Conservation (phyloP, 305 asterid species). For the Withania somnifera region DNA sequence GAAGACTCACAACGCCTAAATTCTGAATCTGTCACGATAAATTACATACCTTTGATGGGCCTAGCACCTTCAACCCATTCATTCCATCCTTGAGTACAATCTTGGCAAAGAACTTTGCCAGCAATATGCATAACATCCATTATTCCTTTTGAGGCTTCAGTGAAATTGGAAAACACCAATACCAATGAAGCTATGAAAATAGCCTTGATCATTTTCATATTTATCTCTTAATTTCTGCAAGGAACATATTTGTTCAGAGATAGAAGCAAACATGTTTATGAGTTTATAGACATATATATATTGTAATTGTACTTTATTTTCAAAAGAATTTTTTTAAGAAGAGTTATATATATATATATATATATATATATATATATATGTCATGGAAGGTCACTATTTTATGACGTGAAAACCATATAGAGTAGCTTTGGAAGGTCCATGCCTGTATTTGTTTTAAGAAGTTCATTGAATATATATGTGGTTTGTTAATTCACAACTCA, state of each 20-base stretch:
- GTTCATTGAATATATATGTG: neutral
- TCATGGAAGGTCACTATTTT: conserved; percentile 16
- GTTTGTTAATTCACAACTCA: neutral
- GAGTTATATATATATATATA: neutral
- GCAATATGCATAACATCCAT: conserved; percentile 40
- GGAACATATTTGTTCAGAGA: neutral
- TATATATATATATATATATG: too few relatives aligned
- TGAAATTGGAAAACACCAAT: conserved; percentile 5
- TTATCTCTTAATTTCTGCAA: neutral
- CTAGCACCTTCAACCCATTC: conserved; percentile 65
- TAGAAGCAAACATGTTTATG: neutral
- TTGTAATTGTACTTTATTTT: neutral
- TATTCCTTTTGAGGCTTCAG: conserved; percentile 3
- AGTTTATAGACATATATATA: neutral
- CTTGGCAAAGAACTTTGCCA: conserved; percentile 84
- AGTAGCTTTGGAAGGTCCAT: neutral
- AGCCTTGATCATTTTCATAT: conserved; percentile 12
- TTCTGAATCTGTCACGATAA: neutral
- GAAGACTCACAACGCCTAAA: neutral
- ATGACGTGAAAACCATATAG: conserved; percentile 20
- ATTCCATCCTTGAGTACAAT: conserved; percentile 57
- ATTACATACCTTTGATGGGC: conserved; percentile 51
- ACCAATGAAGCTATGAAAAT: conserved; percentile 17
- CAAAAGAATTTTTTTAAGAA: neutral
- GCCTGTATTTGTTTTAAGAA: neutral